phyloP scores from a whole-genome alignment of 2,329 filamentous ascomycete genomes.

The Knufia fluminis region DNA sequence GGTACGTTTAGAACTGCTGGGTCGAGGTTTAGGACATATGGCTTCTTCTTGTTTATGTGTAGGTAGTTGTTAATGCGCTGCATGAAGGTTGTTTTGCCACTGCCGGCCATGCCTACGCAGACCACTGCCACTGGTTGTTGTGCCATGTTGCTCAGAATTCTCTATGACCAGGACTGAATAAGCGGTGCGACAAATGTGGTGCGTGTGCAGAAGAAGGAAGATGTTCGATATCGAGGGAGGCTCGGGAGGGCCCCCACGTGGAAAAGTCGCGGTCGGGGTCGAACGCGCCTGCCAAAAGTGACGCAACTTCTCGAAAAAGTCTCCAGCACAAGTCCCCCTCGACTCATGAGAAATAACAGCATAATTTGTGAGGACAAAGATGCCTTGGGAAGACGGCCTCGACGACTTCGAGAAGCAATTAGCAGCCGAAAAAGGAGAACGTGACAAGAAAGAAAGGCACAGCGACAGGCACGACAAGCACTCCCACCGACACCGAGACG shows the following conservation, averaged over 20 bases:
- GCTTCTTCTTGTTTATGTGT: conserved; percentile 67
- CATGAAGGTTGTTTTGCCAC: conserved; percentile 99
- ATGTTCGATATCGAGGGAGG: no score
- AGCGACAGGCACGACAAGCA: conserved; percentile 39
- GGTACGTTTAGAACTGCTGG: conserved; percentile 88
- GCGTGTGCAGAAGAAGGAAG: no score
- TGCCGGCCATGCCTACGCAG: conserved; percentile 97
- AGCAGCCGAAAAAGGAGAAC: conserved; percentile 38
- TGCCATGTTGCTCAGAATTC: conserved; percentile 31
- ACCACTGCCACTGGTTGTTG: conserved; percentile 67
- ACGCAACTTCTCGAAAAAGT: neutral
- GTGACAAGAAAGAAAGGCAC: conserved; percentile 29
- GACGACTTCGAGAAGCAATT: conserved; percentile 73
- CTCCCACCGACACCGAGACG: conserved; percentile 33
- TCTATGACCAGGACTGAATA: no score
- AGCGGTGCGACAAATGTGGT: no score
- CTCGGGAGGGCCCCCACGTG: neutral
- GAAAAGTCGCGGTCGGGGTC: conserved; percentile 8
- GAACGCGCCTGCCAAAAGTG: conserved; percentile 1
- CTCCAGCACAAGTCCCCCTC: neutral
- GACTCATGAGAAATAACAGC: neutral
- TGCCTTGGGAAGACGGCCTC: conserved; percentile 26
- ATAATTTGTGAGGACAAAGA: conserved; percentile 36
- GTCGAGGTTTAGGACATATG: conserved; percentile 95
- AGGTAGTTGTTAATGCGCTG: conserved; percentile 92